Evolutionary conservation across 1,284 basidiomycete genomes (phyloP), one percentile per base, ranked within the genome.

Genomic region (Mycena sp.): DNA sequence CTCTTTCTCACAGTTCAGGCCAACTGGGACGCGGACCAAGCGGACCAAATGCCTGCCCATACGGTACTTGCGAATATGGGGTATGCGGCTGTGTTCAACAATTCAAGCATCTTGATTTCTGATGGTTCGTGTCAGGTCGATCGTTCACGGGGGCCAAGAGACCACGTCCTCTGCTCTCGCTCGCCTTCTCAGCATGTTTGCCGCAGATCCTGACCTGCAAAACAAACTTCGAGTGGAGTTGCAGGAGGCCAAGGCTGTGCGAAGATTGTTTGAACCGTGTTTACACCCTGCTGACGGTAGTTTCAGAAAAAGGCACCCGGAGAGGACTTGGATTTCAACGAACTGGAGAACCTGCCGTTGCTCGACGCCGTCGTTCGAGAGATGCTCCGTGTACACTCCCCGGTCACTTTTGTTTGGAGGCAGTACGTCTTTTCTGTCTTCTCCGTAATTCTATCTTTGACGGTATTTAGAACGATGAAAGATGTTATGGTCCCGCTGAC

Each of bases 331-430:
- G 59, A 65, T 23, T 76, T 70, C 56, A 68, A 70, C 38, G 64
- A 72, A 29, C 57, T 77, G n/a, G 69, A 71, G 17, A 50, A 43
- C 4, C 58, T 77, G 5, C 74, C 74, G 3, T 67, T 73, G 10
- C 68, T 77, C 3, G 75, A 76, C 16, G 45, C 45, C 6, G 23
- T 48, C 19, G 45, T 48, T 58, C 63, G 72, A 19, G 74, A 76
- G 57, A 74, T 71, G 14, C 64, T 77, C 11, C 67, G 75, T 37
- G 49, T 77, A 56, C 74, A 63, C 43, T 48, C 54, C 5, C 67
- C 63, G 6, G 65, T 53, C 10, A 48, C 56, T 37, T 63, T 49
- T n/a, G 62, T 71, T 12, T 71, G 69, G 69, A 63, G 70, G 35
- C 61, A 69, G 67, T 70, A 32, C 35, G 69, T 56, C 50, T 40